Evolutionary conservation across 805 yeast genomes (phyloP).

Genomic region (Monosporozyma solicola): DNA sequence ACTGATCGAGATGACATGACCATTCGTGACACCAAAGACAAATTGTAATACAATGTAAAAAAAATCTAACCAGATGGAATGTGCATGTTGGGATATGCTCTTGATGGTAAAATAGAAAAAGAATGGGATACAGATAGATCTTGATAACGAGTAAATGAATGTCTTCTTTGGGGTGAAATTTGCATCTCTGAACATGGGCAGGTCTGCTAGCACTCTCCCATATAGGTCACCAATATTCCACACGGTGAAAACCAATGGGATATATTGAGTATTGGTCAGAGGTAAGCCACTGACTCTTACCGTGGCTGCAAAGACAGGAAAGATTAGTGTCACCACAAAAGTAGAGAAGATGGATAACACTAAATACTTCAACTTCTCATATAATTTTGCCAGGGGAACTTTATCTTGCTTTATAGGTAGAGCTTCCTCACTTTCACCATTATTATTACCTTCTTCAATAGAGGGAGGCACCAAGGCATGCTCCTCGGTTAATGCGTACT

Average conservation of each 20-base stretch:
- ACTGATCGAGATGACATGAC: slow-evolving; percentile 71
- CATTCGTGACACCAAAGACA: slow-evolving; percentile 77
- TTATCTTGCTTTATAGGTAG: slow-evolving; percentile 20
- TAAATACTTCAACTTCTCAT: slow-evolving; percentile 53
- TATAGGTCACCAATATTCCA: slow-evolving; percentile 88
- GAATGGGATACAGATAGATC: slow-evolving; percentile 59
- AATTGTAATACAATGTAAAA: slow-evolving; percentile 65
- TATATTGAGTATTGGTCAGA: slow-evolving; percentile 35
- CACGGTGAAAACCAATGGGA: slow-evolving; percentile 69
- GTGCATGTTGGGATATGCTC: slow-evolving; percentile 4
- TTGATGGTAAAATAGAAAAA: slow-evolving; percentile 49
- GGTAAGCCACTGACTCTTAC: slow-evolving; percentile 39
- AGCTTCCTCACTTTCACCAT: neutral
- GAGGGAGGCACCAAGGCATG: slow-evolving; percentile 5
- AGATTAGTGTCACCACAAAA: slow-evolving; percentile 61
- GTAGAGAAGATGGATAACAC: slow-evolving; percentile 64
- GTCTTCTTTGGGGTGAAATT: slow-evolving; percentile 28
- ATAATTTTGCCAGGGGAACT: slow-evolving; percentile 53
- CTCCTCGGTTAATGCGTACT: neutral
- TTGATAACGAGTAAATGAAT: slow-evolving; percentile 44
- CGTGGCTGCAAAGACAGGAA: slow-evolving; percentile 84
- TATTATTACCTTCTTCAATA: neutral
- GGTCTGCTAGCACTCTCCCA: slow-evolving; percentile 64
- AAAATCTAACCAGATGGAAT: slow-evolving; percentile 43
- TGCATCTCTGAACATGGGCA: slow-evolving; percentile 17